Conservation (phyloP, 495 filamentous ascomycete genomes). For the Corynascus novoguineensis region DNA sequence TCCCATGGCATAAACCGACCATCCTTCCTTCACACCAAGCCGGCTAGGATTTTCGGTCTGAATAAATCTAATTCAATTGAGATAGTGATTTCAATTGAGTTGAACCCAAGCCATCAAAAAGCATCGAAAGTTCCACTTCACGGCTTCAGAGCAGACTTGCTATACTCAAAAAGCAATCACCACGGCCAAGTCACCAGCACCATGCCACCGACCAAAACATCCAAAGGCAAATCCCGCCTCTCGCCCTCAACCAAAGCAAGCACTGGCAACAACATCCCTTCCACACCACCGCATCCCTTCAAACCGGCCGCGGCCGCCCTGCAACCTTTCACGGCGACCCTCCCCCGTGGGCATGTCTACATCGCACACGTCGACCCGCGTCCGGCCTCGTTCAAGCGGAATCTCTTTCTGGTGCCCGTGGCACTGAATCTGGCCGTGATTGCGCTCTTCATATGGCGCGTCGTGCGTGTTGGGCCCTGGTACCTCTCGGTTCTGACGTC, state of each 20-base stretch:
- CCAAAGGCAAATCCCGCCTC: constrained; percentile 16
- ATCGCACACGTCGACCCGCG: constrained; percentile 71
- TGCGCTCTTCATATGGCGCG: constrained; percentile 54
- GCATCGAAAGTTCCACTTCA: too few species aligned
- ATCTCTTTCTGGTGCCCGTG: constrained; percentile 68
- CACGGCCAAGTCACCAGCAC: background rate
- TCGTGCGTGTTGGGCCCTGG: constrained; percentile 55
- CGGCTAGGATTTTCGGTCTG: too few species aligned
- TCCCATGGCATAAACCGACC: too few species aligned
- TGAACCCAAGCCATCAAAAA: too few species aligned
- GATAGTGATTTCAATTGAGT: too few species aligned
- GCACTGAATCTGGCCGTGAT: constrained; percentile 61
- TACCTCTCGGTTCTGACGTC: constrained; percentile 60
- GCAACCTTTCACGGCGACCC: constrained; percentile 53
- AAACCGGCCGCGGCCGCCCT: constrained; percentile 52
- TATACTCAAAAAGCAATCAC: too few species aligned
- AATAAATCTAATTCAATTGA: too few species aligned
- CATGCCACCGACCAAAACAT: constrained; percentile 24
- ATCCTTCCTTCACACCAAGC: too few species aligned
- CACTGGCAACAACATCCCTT: constrained; percentile 23
- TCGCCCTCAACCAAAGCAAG: constrained; percentile 2
- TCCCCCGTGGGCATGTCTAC: constrained; percentile 64
- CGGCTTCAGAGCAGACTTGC: too few species aligned
- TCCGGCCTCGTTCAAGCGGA: constrained; percentile 58
- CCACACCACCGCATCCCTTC: constrained; percentile 54